Evolutionary conservation across 306 rosid genomes (phyloP), one percentile per base, ranked within the genome.

Genomic region (Fragaria nilgerrensis): DNA sequence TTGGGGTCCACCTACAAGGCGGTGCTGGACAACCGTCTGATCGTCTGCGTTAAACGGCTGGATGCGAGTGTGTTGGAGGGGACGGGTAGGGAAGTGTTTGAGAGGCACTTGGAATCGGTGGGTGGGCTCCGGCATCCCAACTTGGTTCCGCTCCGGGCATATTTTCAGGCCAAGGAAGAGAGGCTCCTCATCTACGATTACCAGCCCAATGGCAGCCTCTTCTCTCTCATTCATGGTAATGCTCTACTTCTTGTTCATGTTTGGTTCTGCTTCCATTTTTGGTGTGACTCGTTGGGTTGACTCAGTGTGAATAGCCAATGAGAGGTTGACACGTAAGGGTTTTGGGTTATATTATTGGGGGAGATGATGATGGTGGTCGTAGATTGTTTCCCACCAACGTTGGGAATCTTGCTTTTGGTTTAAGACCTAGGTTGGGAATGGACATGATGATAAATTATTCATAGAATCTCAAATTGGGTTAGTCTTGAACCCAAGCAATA

Each of bases 111-210:
- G 98, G 98, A 91, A 76, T 72, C 98, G 1, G 97, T 93, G 12
- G 97, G 93, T 22, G 97, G 90, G 1, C 89, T 93, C 68, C 82
- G 98, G n/a, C 97, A 91, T 29, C 97, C 98, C 0, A 93, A 93
- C 84, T 47, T 93, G 87, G 96, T 93, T 22, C 92, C 98, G 0
- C 83, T 93, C 0, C 78, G 96, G 62, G 98, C 98, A 13, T 93
- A 83, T 77, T 93, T 93, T 75, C 98, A 91, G 76, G 97, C 96
- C 68, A 88, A 88, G 76, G 91, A 91, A 63, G 98, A 93, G 78
- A 78, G 98, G 67, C 91, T 93, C n/a, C 85, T 93, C 12, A 78
- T 93, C 67, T 93, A 93, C 64, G 97, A 93, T 44, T 93, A 87
- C 65, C 84, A 88, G 19, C 93, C 92, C 52, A 93, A 93, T 34